A percentile compares a stretch with the other conserved stretches of the same genome.
These are phyloP conservation scores for Saccharomycopsis hybrid DNA, from an alignment of 1,139 yeast species.

Conservation along the genomic window DNA sequence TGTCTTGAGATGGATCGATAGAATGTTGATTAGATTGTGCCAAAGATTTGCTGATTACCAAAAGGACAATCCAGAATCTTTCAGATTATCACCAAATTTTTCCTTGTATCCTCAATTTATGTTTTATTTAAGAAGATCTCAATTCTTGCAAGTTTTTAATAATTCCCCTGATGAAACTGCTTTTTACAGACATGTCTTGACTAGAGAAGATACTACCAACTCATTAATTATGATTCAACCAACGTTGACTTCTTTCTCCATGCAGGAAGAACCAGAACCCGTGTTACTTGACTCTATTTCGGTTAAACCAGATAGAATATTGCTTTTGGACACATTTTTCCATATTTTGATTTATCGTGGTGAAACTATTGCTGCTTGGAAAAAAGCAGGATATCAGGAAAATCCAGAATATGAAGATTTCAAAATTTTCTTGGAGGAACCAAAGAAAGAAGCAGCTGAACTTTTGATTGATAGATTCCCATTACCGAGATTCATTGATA, in stretches of 20 bases:
- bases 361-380: constrained; percentile 91
- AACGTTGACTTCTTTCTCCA: constrained; percentile 56
- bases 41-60: constrained; percentile 83
- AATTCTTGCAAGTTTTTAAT: constrained; percentile 92
- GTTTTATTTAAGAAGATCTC: constrained; percentile 93
- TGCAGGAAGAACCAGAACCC: constrained; percentile 68
- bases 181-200: constrained; percentile 86
- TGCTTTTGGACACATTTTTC: constrained; percentile 91
- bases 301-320: constrained; percentile 79
- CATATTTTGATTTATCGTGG: constrained; percentile 95
- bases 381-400: constrained; percentile 91
- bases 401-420: constrained; percentile 85
- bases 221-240: constrained; percentile 87
- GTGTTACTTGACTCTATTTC: constrained; percentile 94
- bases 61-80: constrained; percentile 69
- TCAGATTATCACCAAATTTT: constrained; percentile 71
- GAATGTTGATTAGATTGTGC: constrained; percentile 77
- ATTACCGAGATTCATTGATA: constrained; percentile 90
- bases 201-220: constrained; percentile 86
- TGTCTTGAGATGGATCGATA: constrained; percentile 80
- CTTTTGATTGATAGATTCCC: constrained; percentile 92
- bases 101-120: constrained; percentile 92
- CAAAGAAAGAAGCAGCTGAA: constrained; percentile 89
- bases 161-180: constrained; percentile 99
- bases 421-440: constrained; percentile 79